A percentile compares a stretch with the other conserved stretches of the same genome.
These are phyloP conservation scores for Fusarium sp. DNA, from an alignment of 2,329 filamentous ascomycete genomes.

Conservation along the genomic window DNA sequence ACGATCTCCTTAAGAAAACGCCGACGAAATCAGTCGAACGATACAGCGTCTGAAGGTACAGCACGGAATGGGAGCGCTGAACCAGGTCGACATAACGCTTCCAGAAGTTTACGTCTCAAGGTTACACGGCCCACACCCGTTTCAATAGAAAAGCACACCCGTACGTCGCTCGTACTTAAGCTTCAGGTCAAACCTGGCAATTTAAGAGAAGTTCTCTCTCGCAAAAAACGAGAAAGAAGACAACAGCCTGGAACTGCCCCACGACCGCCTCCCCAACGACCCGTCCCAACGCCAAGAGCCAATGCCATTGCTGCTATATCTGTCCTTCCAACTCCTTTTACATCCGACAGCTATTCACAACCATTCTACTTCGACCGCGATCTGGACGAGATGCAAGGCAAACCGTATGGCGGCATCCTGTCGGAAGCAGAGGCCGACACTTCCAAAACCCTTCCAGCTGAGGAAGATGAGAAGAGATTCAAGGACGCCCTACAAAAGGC, in stretches of 20 bases:
- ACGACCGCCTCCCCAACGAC: constrained; percentile 44
- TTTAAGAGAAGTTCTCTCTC: constrained; percentile 54
- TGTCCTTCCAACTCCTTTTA: constrained; percentile 67
- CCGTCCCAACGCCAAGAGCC: constrained; percentile 41
- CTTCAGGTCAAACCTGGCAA: constrained; percentile 55
- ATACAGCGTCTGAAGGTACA: constrained; percentile 54
- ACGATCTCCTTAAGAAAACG: constrained; percentile 66
- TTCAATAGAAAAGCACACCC: constrained; percentile 56
- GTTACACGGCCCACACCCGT: constrained; percentile 56
- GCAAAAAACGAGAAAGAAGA: constrained; percentile 52
- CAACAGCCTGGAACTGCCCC: constrained; percentile 41
- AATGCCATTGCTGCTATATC: constrained; percentile 39
- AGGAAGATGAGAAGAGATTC: constrained; percentile 85
- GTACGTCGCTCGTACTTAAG: constrained; percentile 53
- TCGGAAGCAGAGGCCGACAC: constrained; percentile 92
- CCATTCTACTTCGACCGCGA: constrained; percentile 92
- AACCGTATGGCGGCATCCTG: constrained; percentile 95
- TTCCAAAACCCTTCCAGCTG: constrained; percentile 83
- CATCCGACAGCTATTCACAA: constrained; percentile 73
- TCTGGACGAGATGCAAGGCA: constrained; percentile 87
- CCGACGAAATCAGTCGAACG: constrained; percentile 62
- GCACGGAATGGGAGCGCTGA: constrained; percentile 49
- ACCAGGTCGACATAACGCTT: constrained; percentile 51
- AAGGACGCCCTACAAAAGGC: constrained; percentile 91
- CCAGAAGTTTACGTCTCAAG: constrained; percentile 72